phyloP scores from a whole-genome alignment of 2,329 filamentous ascomycete genomes.

The Phaeosphaeriaceae sp. region DNA sequence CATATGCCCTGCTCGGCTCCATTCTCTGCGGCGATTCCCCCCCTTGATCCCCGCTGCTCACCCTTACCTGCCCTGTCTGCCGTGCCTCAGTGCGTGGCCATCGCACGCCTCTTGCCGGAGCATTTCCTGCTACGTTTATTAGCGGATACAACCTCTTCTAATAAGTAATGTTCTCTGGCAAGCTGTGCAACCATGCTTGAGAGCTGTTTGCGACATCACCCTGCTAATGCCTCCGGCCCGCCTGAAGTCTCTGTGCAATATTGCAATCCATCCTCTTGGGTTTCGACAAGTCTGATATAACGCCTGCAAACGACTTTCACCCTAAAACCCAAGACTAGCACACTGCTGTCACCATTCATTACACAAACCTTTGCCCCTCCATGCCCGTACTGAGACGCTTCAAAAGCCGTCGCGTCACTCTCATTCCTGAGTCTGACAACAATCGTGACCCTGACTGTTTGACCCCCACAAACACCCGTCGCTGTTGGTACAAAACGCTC shows the following conservation, averaged over 20 bases:
- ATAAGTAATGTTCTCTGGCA: slow-evolving; percentile 29
- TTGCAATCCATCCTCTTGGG: slow-evolving; percentile 32
- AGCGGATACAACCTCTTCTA: slow-evolving; percentile 50
- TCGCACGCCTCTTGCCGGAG: slow-evolving; percentile 34
- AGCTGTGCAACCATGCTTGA: slow-evolving; percentile 49
- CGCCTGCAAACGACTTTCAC: slow-evolving; percentile 32
- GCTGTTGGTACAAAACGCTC: slow-evolving; percentile 41
- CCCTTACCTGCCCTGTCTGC: slow-evolving; percentile 39
- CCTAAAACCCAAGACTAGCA: slow-evolving; percentile 26
- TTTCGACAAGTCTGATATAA: slow-evolving; percentile 30
- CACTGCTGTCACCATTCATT: slow-evolving; percentile 33
- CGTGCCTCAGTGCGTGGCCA: slow-evolving; percentile 33
- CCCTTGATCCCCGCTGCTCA: slow-evolving; percentile 27
- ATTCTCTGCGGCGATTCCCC: slow-evolving; percentile 10
- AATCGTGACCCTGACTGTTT: slow-evolving; percentile 25
- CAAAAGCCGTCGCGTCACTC: slow-evolving; percentile 45
- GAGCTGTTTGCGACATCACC: slow-evolving; percentile 48
- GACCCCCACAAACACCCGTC: slow-evolving; percentile 20
- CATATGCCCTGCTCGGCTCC: slow-evolving; percentile 15
- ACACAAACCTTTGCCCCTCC: slow-evolving; percentile 26
- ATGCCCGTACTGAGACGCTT: slow-evolving; percentile 44
- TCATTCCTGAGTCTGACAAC: slow-evolving; percentile 30
- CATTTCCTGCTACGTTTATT: slow-evolving; percentile 41
- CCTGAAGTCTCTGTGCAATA: slow-evolving; percentile 37
- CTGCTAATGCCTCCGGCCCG: slow-evolving; percentile 43